These are phyloP conservation scores for Prunus mira DNA, from an alignment of 306 rosid species.

Conservation along the genomic window DNA sequence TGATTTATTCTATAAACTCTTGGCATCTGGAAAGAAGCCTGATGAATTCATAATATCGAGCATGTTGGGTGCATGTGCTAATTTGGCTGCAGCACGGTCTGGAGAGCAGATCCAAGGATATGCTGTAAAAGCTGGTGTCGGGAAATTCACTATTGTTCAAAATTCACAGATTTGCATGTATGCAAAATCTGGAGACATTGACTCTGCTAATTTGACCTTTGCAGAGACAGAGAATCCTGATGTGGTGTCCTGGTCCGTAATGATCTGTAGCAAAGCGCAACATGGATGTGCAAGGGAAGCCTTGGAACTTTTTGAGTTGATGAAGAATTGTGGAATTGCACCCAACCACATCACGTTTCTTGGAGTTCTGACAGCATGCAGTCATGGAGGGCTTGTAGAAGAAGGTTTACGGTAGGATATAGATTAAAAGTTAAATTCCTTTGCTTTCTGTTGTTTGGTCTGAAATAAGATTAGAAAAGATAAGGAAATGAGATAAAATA, in stretches of 20 bases:
- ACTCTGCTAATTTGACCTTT: constrained; percentile 40
- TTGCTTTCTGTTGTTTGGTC: background rate
- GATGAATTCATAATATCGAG: constrained; percentile 49
- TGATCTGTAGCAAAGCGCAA: constrained; percentile 51
- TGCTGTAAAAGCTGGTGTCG: constrained; percentile 40
- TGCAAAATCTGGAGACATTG: constrained; percentile 55
- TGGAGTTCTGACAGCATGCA: constrained; percentile 60
- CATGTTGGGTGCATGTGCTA: constrained; percentile 45
- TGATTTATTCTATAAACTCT: constrained; percentile 33
- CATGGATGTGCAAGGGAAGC: constrained; percentile 55
- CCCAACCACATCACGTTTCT: constrained; percentile 52
- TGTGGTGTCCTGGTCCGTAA: constrained; percentile 58
- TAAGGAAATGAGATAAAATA: background rate
- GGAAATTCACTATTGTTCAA: constrained; percentile 37
- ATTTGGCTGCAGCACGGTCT: constrained; percentile 42
- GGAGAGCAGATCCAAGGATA: constrained; percentile 54
- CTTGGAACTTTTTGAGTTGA: constrained; percentile 38
- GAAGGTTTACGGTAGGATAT: constrained; percentile 37
- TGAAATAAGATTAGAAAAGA: background rate
- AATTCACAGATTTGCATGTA: constrained; percentile 60
- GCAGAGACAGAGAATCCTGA: constrained; percentile 44
- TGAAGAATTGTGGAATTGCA: constrained; percentile 36
- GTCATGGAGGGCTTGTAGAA: constrained; percentile 58
- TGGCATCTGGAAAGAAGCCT: constrained; percentile 36
- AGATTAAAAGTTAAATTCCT: background rate